Evolutionary conservation across 2,329 filamentous ascomycete species (phyloP).

Genomic region (Cladobotryum mycophilum): DNA sequence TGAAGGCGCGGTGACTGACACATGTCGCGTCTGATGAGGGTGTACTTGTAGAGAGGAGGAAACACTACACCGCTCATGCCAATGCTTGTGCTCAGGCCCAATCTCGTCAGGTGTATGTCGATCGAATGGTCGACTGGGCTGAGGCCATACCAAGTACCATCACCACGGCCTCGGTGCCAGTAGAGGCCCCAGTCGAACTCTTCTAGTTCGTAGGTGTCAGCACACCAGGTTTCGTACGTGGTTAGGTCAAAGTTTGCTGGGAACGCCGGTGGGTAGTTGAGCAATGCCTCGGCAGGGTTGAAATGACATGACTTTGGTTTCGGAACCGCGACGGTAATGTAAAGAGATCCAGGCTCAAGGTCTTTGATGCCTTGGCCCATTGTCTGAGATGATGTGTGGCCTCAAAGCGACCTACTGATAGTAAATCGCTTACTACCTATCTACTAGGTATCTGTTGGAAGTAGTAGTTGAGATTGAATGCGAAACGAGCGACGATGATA

Average conservation of each 20-base stretch:
- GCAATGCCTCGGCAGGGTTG: background rate
- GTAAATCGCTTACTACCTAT: too few species aligned
- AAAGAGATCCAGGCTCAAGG: constrained; percentile 19
- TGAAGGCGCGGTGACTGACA: constrained; percentile 23
- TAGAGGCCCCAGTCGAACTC: constrained; percentile 34
- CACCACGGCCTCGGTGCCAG: constrained; percentile 22
- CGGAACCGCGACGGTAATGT: constrained; percentile 20
- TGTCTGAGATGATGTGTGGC: background rate
- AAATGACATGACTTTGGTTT: constrained; percentile 2
- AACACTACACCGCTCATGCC: background rate
- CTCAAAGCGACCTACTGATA: background rate
- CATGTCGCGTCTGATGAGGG: constrained; percentile 16
- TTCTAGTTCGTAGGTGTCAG: constrained; percentile 17
- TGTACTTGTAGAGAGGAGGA: constrained; percentile 12
- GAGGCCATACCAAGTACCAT: constrained; percentile 23
- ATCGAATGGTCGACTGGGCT: constrained; percentile 9
- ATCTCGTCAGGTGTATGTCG: constrained; percentile 9
- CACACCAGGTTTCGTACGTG: constrained; percentile 16
- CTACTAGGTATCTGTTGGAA: too few species aligned
- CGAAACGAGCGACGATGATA: too few species aligned
- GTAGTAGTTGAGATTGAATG: too few species aligned
- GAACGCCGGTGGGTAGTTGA: constrained; percentile 2
- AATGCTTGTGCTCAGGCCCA: background rate
- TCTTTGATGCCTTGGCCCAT: constrained; percentile 17
- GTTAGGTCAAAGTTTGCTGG: constrained; percentile 12